phyloP scores from a whole-genome alignment of 441 rosid genomes.

The Metrosideros polymorpha region DNA sequence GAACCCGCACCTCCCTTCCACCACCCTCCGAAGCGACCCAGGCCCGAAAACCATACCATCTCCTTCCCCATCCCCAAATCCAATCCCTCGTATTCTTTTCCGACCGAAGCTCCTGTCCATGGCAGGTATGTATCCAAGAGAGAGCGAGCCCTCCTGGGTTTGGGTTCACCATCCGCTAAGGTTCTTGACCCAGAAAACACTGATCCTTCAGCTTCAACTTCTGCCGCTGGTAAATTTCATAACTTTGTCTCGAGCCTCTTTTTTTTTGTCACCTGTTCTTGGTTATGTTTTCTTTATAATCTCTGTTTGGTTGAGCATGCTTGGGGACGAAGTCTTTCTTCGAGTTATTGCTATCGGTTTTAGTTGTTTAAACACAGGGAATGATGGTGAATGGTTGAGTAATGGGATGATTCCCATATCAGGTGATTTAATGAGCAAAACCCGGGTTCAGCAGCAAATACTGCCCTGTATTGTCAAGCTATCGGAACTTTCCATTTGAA shows the following conservation, averaged over 20 bases:
- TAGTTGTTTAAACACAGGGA: no score
- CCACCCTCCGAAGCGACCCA: no score
- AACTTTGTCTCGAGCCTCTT: neutral
- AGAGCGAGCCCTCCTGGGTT: slow-evolving; percentile 35
- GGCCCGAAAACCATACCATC: neutral
- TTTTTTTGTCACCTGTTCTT: neutral
- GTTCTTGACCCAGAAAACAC: neutral
- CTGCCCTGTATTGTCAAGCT: no score
- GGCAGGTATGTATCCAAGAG: slow-evolving; percentile 68
- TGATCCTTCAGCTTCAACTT: neutral
- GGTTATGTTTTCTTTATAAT: neutral
- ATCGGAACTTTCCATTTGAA: no score
- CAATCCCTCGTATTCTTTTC: neutral
- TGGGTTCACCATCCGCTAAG: slow-evolving; percentile 7
- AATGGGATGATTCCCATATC: no score
- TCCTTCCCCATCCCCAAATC: neutral
- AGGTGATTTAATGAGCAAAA: no score
- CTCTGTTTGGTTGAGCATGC: no score
- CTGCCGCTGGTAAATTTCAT: slow-evolving; percentile 20
- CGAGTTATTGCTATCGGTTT: no score
- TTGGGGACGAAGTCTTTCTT: no score
- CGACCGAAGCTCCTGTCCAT: slow-evolving; percentile 26
- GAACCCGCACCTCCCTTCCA: neutral
- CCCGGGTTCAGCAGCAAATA: no score
- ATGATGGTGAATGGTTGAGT: no score